phyloP scores from a whole-genome alignment of 768 basidiomycete genomes.

The Lanmaoa rubissima region DNA sequence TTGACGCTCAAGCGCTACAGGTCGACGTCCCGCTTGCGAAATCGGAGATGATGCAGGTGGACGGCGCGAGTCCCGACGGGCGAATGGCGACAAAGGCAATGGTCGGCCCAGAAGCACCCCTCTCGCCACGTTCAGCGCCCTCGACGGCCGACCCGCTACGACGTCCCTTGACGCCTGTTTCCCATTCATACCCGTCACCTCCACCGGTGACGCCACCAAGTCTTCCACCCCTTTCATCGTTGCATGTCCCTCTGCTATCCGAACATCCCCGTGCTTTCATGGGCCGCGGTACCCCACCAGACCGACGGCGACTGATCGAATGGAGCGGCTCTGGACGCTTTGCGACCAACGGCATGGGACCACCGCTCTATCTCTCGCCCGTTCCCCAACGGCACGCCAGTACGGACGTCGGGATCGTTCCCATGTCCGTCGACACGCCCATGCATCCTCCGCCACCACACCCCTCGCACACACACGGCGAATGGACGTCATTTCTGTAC shows the following conservation, averaged over 20 bases:
- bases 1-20: constrained; percentile 6
- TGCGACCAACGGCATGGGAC: constrained; percentile 19
- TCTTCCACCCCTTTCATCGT: constrained; percentile 28
- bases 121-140: background rate
- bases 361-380: constrained; percentile 26
- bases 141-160: background rate
- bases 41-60: background rate
- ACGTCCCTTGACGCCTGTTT: constrained; percentile 5
- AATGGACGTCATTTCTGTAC: constrained; percentile 35
- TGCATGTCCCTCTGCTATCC: constrained; percentile 33
- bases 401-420: constrained; percentile 16
- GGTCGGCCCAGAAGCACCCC: background rate
- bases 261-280: constrained; percentile 35
- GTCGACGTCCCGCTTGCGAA: background rate
- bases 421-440: constrained; percentile 22
- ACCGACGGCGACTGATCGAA: constrained; percentile 28
- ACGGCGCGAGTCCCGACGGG: background rate
- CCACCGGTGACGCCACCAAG: constrained; percentile 3
- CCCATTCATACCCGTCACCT: constrained; percentile 5
- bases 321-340: constrained; percentile 28
- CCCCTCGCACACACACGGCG: constrained; percentile 18
- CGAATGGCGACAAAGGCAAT: background rate
- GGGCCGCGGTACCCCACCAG: constrained; percentile 35
- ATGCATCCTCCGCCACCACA: constrained; percentile 4
- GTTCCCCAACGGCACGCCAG: constrained; percentile 20